phyloP scores from a whole-genome alignment of 208 protist genomes.

The Trypanosoma scelopori region DNA sequence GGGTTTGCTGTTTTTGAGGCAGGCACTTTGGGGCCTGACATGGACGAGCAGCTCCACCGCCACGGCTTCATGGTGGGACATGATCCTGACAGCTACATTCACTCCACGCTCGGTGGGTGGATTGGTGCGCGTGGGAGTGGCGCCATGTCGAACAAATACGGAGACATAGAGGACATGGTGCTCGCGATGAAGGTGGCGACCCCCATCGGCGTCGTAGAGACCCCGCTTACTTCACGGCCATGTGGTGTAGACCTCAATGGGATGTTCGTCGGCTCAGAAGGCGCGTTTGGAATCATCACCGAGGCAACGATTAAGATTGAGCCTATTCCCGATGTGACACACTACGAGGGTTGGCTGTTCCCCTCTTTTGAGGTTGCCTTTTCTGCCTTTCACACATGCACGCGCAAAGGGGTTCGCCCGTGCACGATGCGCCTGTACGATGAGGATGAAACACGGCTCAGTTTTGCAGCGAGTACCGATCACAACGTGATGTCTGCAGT shows the following conservation, averaged over 20 bases:
- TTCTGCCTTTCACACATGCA: slow-evolving; percentile 82
- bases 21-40: slow-evolving; percentile 88
- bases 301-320: slow-evolving; percentile 91
- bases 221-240: slow-evolving; percentile 74
- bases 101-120: slow-evolving; percentile 95
- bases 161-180: slow-evolving; percentile 94
- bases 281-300: slow-evolving; percentile 93
- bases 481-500: slow-evolving; percentile 46
- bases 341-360: slow-evolving; percentile 90
- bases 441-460: slow-evolving; percentile 90
- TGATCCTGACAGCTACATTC: slow-evolving; percentile 93
- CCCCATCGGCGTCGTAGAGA: slow-evolving; percentile 87
- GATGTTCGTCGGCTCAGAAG: slow-evolving; percentile 92
- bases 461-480: slow-evolving; percentile 83
- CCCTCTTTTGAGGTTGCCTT: slow-evolving; percentile 87
- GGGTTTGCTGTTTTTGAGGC: slow-evolving; percentile 87
- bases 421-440: slow-evolving; percentile 92
- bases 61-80: slow-evolving; percentile 93
- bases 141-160: slow-evolving; percentile 95
- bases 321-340: slow-evolving; percentile 75
- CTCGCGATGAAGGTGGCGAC: slow-evolving; percentile 91
- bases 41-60: slow-evolving; percentile 82
- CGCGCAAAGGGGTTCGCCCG: slow-evolving; percentile 74
- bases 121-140: slow-evolving; percentile 93
- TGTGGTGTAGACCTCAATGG: slow-evolving; percentile 91